Evolutionary conservation across 352 stramenopile genomes (phyloP).

Genomic region (Pythium sukuiense): DNA sequence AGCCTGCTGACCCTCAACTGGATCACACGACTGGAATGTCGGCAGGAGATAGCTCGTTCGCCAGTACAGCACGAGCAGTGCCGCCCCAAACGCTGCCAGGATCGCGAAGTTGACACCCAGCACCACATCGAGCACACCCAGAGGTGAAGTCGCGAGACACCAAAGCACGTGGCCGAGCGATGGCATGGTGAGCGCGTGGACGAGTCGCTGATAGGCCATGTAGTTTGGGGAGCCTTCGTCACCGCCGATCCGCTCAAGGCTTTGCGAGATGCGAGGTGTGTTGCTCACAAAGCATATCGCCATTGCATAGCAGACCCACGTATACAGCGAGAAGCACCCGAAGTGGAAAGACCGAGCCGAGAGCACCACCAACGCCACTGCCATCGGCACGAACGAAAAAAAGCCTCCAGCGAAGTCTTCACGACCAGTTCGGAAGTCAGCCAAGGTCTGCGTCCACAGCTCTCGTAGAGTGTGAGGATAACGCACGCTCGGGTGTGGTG

Average conservation of each 20-base stretch:
- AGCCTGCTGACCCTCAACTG: neutral
- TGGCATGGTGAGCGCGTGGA: constrained; percentile 40
- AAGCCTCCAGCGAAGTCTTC: constrained; percentile 45
- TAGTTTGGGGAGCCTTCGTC: constrained; percentile 34
- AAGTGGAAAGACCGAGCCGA: constrained; percentile 36
- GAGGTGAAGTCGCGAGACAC: constrained; percentile 29
- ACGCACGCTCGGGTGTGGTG: constrained; percentile 11
- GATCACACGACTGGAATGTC: constrained; percentile 24
- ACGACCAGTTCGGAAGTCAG: constrained; percentile 29
- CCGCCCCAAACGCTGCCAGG: constrained; percentile 25
- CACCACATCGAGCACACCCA: constrained; percentile 27
- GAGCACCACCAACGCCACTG: constrained; percentile 34
- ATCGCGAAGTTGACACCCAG: constrained; percentile 33
- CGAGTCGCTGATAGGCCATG: constrained; percentile 44
- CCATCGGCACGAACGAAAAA: constrained; percentile 44
- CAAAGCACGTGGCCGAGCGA: constrained; percentile 42
- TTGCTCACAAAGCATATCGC: constrained; percentile 49
- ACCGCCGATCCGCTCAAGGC: constrained; percentile 34
- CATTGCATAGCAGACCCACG: constrained; percentile 37
- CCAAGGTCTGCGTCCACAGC: constrained; percentile 34
- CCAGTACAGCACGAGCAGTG: constrained; percentile 42
- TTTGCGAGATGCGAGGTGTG: constrained; percentile 39
- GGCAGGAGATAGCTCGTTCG: constrained; percentile 36
- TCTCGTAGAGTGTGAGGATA: constrained; percentile 33
- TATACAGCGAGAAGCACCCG: constrained; percentile 35